phyloP scores from a whole-genome alignment of 495 filamentous ascomycete genomes.

The Venustampulla echinocandica region DNA sequence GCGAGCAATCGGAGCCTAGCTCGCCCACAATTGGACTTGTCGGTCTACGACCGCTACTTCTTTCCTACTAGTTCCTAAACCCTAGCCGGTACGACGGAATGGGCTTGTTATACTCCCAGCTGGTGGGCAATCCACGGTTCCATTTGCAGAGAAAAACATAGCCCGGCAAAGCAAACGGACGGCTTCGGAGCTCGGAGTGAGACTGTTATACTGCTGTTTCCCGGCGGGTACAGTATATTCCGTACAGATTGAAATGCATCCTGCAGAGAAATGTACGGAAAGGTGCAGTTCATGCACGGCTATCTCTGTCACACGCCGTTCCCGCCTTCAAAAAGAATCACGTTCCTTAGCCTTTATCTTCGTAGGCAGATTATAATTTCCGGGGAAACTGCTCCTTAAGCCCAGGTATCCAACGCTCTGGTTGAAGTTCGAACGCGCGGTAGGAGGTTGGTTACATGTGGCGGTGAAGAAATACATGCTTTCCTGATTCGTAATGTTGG shows the following conservation, averaged over 20 bases:
- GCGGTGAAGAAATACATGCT: constrained; percentile 5
- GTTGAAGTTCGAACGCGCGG: no score
- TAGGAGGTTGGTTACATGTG: no score
- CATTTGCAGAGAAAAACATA: no score
- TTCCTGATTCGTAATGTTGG: background rate
- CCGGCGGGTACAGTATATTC: no score
- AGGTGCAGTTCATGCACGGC: constrained; percentile 15
- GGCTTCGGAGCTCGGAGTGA: background rate
- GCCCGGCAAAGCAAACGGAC: constrained; percentile 4
- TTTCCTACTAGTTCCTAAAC: constrained; percentile 7
- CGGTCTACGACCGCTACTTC: background rate
- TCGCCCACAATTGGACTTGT: constrained; percentile 10
- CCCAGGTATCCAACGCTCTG: constrained; percentile 1
- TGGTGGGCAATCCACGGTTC: no score
- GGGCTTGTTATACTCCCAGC: constrained; percentile 1
- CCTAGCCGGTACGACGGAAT: constrained; percentile 6
- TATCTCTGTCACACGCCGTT: constrained; percentile 6
- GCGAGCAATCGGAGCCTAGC: constrained; percentile 9
- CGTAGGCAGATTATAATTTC: background rate
- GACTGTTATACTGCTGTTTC: no score
- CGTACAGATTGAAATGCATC: constrained; percentile 16
- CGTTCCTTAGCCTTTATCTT: background rate
- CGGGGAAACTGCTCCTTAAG: background rate
- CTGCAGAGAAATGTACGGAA: constrained; percentile 12
- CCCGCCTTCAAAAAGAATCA: no score